These are phyloP conservation scores for Cladosporium phlei DNA, from an alignment of 2,329 filamentous ascomycete genomes.

Conservation along the genomic window DNA sequence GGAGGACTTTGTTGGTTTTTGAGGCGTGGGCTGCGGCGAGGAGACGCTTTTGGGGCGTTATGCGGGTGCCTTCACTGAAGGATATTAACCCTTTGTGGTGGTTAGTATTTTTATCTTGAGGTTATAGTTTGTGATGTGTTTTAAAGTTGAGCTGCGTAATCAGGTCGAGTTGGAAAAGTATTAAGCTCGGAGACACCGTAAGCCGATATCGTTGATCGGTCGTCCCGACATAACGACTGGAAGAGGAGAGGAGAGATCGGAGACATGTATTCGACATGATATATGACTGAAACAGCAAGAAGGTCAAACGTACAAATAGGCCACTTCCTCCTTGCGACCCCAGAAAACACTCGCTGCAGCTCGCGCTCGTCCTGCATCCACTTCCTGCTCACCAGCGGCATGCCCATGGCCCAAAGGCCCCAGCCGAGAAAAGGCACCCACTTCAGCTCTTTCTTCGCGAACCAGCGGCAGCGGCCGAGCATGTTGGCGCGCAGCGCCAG, in stretches of 20 bases:
- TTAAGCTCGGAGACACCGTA: no score
- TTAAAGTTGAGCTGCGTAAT: no score
- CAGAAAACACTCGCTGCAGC: conserved; percentile 54
- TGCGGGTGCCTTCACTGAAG: conserved; percentile 61
- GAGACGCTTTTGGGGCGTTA: conserved; percentile 49
- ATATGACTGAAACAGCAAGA: not conserved
- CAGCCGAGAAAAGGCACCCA: conserved; percentile 59
- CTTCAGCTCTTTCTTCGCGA: conserved; percentile 57
- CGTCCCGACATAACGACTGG: no score
- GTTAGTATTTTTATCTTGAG: not conserved
- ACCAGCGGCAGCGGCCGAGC: conserved; percentile 59
- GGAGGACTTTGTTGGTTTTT: conserved; percentile 46
- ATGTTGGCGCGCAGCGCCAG: conserved; percentile 52
- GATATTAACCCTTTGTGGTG: conserved; percentile 60
- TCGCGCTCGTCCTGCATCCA: conserved; percentile 56
- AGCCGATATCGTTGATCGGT: no score
- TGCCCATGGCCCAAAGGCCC: conserved; percentile 61
- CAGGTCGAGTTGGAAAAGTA: no score
- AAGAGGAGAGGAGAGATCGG: no score
- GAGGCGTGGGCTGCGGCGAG: conserved; percentile 52
- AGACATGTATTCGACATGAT: no score
- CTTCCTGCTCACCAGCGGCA: conserved; percentile 58
- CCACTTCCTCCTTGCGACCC: conserved; percentile 49
- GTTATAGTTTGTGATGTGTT: not conserved
- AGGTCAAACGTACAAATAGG: conserved; percentile 57